A percentile compares a stretch with the other conserved stretches of the same genome.
Evolutionary conservation across 2,329 filamentous ascomycete species (phyloP).

Genomic region (Ascochyta clinopodiicola): DNA sequence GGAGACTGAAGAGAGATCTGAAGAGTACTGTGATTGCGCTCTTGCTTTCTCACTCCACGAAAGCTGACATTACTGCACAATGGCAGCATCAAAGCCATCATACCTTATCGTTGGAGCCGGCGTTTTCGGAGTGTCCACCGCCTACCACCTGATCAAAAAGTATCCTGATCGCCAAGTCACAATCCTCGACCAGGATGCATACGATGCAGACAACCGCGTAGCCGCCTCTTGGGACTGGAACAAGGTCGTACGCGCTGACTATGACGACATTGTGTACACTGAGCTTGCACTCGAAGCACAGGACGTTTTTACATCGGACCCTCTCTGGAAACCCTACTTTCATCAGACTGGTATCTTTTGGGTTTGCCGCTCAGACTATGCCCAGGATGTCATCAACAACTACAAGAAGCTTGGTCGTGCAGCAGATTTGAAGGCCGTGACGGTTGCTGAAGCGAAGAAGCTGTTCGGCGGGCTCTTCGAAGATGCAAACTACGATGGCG

Average conservation of each 20-base stretch:
- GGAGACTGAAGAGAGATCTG: slow-evolving; percentile 17
- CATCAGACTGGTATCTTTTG: slow-evolving; percentile 61
- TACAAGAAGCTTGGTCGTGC: slow-evolving; percentile 58
- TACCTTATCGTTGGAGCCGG: slow-evolving; percentile 48
- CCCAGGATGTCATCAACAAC: slow-evolving; percentile 57
- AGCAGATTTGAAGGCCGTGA: slow-evolving; percentile 55
- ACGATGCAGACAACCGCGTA: slow-evolving; percentile 41
- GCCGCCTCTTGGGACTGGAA: slow-evolving; percentile 77
- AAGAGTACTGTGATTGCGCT: slow-evolving; percentile 16
- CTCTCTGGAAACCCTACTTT: slow-evolving; percentile 62
- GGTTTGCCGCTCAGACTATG: slow-evolving; percentile 51
- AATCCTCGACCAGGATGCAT: slow-evolving; percentile 48
- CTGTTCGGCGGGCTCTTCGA: slow-evolving; percentile 66
- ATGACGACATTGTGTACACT: slow-evolving; percentile 69
- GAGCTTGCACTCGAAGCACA: slow-evolving; percentile 70
- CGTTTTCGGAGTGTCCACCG: slow-evolving; percentile 48
- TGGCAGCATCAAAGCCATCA: slow-evolving; percentile 38
- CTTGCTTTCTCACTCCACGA: slow-evolving; percentile 24
- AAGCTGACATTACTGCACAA: slow-evolving; percentile 25
- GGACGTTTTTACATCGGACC: slow-evolving; percentile 64
- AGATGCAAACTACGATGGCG: slow-evolving; percentile 65
- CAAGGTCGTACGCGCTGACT: slow-evolving; percentile 74
- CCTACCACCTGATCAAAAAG: slow-evolving; percentile 50
- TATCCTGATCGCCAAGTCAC: slow-evolving; percentile 51
- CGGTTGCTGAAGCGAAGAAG: slow-evolving; percentile 60